Evolutionary conservation across 176 grass and related monocot species (phyloP).

Genomic region (Zizania latifolia): DNA sequence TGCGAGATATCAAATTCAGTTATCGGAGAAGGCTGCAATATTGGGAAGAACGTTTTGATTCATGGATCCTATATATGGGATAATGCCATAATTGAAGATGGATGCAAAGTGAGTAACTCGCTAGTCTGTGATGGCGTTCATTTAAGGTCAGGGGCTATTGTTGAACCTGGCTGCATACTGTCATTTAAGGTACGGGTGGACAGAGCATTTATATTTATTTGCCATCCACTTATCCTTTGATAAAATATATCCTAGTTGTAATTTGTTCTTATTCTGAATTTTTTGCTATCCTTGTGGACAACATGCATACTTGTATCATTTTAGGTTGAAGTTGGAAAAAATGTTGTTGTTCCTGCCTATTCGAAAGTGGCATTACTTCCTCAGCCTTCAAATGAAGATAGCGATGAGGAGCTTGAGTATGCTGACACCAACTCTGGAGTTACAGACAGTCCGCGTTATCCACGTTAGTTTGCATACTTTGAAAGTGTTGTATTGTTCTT

Average conservation of each 20-base stretch:
- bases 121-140: conserved; percentile 76
- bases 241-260: not conserved
- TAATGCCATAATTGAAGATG: conserved; percentile 88
- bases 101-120: conserved; percentile 76
- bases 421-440: conserved; percentile 77
- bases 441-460: conserved; percentile 85
- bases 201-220: not conserved
- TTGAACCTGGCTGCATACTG: conserved; percentile 80
- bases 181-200: conserved; percentile 88
- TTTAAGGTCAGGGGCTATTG: conserved; percentile 58
- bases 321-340: conserved; percentile 94
- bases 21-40: conserved; percentile 62
- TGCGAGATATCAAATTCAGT: conserved; percentile 64
- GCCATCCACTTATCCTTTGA: not conserved
- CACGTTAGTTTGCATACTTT: conserved; percentile 41
- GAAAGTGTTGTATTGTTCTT: not conserved
- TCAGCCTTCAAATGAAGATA: conserved; percentile 89
- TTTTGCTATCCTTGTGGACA: not conserved
- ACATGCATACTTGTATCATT: conserved; percentile 18
- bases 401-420: conserved; percentile 96
- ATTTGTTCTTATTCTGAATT: conserved; percentile 1
- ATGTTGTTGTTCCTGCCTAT: conserved; percentile 65
- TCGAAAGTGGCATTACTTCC: conserved; percentile 87
- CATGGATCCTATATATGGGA: conserved; percentile 81
- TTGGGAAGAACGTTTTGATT: conserved; percentile 70